Conservation (phyloP, 768 basidiomycete genomes). For the Termitomyces sp. region DNA sequence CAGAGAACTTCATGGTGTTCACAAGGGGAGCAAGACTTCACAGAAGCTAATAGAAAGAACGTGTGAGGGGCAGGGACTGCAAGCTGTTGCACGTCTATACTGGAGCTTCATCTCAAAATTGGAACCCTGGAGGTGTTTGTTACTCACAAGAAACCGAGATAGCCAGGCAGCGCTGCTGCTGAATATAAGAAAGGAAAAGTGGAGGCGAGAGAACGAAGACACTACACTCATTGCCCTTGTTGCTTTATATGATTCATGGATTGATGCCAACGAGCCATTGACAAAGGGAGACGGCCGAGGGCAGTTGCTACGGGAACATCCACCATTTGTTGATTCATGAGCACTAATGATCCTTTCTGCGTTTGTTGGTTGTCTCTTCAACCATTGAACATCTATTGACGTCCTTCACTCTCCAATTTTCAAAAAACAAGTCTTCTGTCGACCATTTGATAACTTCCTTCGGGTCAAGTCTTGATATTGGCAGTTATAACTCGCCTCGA, state of each 20-base stretch:
- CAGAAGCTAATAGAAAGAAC: constrained; percentile 41
- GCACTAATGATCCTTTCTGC: background rate
- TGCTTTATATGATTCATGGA: constrained; percentile 6
- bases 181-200: constrained; percentile 18
- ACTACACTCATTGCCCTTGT: constrained; percentile 2
- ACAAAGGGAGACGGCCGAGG: constrained; percentile 2
- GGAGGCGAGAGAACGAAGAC: constrained; percentile 13
- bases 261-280: background rate
- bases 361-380: constrained; percentile 8
- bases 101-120: background rate
- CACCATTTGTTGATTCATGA: background rate
- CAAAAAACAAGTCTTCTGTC: background rate
- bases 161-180: constrained; percentile 53
- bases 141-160: constrained; percentile 21
- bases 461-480: background rate
- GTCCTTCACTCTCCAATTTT: no score
- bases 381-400: background rate
- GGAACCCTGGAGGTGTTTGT: background rate
- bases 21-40: constrained; percentile 30
- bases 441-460: background rate
- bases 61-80: constrained; percentile 20
- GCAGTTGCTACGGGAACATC: constrained; percentile 19
- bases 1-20: constrained; percentile 45
- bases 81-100: constrained; percentile 22
- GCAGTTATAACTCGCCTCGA: background rate